Percentiles rank a stretch among this genome's conserved stretches.
These are phyloP conservation scores for Pharnaceum exiguum DNA, from an alignment of 148 eudicot species.

Conservation along the genomic window DNA sequence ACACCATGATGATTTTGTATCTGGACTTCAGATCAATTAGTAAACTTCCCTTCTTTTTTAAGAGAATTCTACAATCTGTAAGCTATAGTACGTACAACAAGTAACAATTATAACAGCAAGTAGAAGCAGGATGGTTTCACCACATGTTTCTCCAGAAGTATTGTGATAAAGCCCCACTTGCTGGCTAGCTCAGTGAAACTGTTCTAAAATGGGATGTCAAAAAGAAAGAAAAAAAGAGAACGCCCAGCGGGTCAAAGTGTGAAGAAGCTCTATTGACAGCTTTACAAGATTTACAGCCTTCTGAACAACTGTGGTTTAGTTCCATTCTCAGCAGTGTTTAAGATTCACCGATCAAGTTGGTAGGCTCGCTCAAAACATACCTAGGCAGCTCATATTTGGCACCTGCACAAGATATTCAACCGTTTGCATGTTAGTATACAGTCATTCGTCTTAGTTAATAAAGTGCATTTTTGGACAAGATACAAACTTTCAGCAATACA, in stretches of 20 bases:
- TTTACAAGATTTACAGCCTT: slow-evolving; percentile 25
- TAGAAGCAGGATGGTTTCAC: slow-evolving; percentile 1
- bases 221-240: slow-evolving; percentile 11
- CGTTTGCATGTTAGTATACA: neutral
- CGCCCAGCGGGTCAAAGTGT: neutral
- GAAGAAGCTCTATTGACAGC: slow-evolving; percentile 11
- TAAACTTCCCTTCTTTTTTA: neutral
- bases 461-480: neutral
- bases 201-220: slow-evolving; percentile 1
- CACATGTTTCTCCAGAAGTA: slow-evolving; percentile 17
- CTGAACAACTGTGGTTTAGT: slow-evolving; percentile 11
- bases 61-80: neutral
- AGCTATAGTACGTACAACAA: neutral
- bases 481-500: neutral
- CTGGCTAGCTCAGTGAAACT: slow-evolving; percentile 15
- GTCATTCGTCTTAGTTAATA: neutral
- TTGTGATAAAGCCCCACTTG: neutral
- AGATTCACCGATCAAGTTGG: slow-evolving; percentile 53
- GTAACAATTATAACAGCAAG: neutral
- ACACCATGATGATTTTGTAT: neutral
- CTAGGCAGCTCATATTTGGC: slow-evolving; percentile 74
- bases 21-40: neutral
- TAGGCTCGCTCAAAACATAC: slow-evolving; percentile 76
- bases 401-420: slow-evolving; percentile 41
- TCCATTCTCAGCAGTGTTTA: slow-evolving; percentile 6